Evolutionary conservation across 805 yeast species (phyloP).

Genomic region (Lipomyces chichibuensis): DNA sequence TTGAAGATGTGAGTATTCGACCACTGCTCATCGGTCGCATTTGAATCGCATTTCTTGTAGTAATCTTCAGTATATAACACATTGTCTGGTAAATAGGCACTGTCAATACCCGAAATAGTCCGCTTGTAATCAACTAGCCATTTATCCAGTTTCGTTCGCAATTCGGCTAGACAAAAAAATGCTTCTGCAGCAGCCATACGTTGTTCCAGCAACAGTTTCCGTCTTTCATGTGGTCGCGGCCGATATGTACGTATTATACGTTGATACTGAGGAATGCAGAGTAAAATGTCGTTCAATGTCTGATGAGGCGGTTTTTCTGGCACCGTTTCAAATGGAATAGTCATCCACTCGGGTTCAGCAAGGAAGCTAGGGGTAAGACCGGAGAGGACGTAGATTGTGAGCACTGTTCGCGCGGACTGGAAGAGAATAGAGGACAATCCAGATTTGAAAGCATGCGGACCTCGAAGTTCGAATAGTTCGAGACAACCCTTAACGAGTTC

Average conservation of each 20-base stretch:
- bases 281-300: constrained; percentile 4
- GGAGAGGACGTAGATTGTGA: not conserved
- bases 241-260: not conserved
- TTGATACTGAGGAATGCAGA: not conserved
- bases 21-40: constrained; percentile 1
- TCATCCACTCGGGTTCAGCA: constrained; percentile 11
- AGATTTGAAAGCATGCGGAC: constrained; percentile 8
- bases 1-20: constrained; percentile 5
- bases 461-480: not conserved
- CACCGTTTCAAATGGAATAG: constrained; percentile 5
- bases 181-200: constrained; percentile 1
- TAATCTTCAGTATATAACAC: not conserved
- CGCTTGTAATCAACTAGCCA: constrained; percentile 7
- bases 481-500: constrained; percentile 8
- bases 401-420: constrained; percentile 2
- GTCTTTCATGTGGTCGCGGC: not conserved
- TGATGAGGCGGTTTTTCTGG: constrained; percentile 2
- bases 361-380: not conserved
- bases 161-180: constrained; percentile 1
- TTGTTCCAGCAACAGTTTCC: not conserved
- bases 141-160: not conserved
- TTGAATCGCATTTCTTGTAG: not conserved
- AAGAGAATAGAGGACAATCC: constrained; percentile 10
- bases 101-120: not conserved
- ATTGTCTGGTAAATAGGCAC: not conserved